phyloP scores from a whole-genome alignment of 75 land plant species.

The Selaginella moellendorffii region DNA sequence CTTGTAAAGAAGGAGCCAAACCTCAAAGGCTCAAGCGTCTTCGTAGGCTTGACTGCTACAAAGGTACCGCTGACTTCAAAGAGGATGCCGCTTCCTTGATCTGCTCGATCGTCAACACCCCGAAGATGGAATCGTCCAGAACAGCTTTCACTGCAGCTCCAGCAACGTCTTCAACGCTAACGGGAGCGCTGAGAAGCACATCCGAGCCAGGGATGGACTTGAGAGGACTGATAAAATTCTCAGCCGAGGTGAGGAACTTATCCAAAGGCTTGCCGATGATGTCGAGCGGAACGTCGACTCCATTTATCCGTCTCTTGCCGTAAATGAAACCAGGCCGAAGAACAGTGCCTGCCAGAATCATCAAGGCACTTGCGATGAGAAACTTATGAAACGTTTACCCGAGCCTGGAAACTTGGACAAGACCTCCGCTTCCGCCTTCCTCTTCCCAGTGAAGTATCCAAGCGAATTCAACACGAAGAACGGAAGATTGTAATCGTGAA shows the following conservation, averaged over 20 bases:
- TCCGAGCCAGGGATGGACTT: slow-evolving; percentile 85
- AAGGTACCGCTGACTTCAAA: slow-evolving; percentile 2
- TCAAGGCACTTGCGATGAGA: not conserved
- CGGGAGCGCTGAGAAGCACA: slow-evolving; percentile 69
- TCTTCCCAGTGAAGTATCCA: slow-evolving; percentile 88
- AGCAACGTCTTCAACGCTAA: slow-evolving; percentile 76
- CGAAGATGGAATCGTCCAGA: slow-evolving; percentile 57
- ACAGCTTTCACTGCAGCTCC: slow-evolving; percentile 59
- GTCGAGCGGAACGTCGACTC: slow-evolving; percentile 78
- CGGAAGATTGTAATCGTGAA: slow-evolving; percentile 97
- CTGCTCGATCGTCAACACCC: slow-evolving; percentile 76
- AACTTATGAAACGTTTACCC: slow-evolving; percentile 30
- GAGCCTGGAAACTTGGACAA: slow-evolving; percentile 61
- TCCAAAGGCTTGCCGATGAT: slow-evolving; percentile 73
- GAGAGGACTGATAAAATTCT: slow-evolving; percentile 48
- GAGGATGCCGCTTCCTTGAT: slow-evolving; percentile 68
- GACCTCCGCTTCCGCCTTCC: slow-evolving; percentile 82
- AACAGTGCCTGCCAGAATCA: slow-evolving; percentile 49
- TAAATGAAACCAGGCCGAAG: slow-evolving; percentile 91
- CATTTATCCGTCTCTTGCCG: slow-evolving; percentile 69
- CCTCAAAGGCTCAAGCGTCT: no score
- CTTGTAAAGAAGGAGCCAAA: no score
- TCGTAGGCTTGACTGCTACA: no score
- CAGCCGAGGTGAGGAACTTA: slow-evolving; percentile 44
- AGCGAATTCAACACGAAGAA: slow-evolving; percentile 38